Percentiles rank a stretch among this genome's conserved stretches.
These are phyloP conservation scores for Lactarius sanguifluus DNA, from an alignment of 768 basidiomycete species.

Conservation along the genomic window DNA sequence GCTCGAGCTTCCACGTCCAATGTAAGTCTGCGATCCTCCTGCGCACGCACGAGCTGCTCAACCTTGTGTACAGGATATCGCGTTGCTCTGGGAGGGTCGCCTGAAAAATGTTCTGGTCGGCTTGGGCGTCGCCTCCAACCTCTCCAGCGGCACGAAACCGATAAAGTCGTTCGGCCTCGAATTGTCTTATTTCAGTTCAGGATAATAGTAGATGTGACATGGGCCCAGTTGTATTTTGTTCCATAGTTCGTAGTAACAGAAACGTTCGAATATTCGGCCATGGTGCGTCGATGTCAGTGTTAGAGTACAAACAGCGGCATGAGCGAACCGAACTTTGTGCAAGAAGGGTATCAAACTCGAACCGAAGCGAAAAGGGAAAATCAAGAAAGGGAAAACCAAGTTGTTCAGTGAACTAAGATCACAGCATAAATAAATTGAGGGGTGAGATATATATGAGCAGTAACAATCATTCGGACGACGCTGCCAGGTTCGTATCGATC, in stretches of 20 bases:
- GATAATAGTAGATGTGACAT: slow-evolving; percentile 27
- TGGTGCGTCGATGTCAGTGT: neutral
- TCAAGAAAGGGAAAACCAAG: neutral
- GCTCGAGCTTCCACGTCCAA: slow-evolving; percentile 87
- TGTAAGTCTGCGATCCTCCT: slow-evolving; percentile 46
- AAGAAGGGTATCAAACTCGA: slow-evolving; percentile 22
- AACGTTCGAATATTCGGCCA: neutral
- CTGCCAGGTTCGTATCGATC: slow-evolving; percentile 22
- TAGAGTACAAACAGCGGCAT: slow-evolving; percentile 8
- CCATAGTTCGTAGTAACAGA: slow-evolving; percentile 1
- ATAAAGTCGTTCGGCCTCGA: slow-evolving; percentile 91
- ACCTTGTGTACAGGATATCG: slow-evolving; percentile 62
- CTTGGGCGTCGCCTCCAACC: slow-evolving; percentile 87
- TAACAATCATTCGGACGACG: slow-evolving; percentile 30
- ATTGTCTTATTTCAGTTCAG: slow-evolving; percentile 86
- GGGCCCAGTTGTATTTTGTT: slow-evolving; percentile 2
- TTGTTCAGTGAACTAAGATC: neutral
- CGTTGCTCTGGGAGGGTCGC: slow-evolving; percentile 93
- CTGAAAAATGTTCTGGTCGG: slow-evolving; percentile 87
- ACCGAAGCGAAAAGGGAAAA: neutral
- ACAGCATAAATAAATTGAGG: slow-evolving; percentile 3
- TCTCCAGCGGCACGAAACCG: slow-evolving; percentile 80
- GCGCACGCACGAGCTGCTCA: neutral
- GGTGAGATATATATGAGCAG: slow-evolving; percentile 1
- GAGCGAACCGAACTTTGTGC: slow-evolving; percentile 1